Evolutionary conservation across 2,329 filamentous ascomycete species (phyloP).

Genomic region (Aurifilum marmelostoma): DNA sequence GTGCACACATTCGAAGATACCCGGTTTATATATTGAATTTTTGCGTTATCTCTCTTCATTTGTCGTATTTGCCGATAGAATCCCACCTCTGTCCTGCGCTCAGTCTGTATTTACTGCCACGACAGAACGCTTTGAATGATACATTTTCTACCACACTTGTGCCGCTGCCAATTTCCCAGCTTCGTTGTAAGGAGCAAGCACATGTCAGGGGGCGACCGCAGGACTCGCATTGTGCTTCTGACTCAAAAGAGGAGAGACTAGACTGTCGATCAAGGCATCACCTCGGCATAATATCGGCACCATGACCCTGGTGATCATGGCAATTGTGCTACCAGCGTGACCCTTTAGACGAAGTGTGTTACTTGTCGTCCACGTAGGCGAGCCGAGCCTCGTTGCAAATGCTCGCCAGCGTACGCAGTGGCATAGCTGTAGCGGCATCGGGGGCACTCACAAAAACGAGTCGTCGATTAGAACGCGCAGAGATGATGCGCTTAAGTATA

Average conservation of each 20-base stretch:
- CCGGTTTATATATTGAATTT: background rate
- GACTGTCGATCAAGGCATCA: background rate
- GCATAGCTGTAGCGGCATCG: too few relatives aligned
- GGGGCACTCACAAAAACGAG: background rate
- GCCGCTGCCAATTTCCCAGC: slow-evolving; percentile 7
- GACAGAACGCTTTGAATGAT: background rate
- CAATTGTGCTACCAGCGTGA: background rate
- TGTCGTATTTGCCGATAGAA: background rate
- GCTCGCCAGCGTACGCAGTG: background rate
- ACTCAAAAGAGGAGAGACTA: background rate
- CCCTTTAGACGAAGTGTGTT: background rate
- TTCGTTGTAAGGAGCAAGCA: too few relatives aligned
- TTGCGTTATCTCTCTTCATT: background rate
- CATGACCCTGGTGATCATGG: background rate
- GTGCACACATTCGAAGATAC: background rate
- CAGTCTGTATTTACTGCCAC: background rate
- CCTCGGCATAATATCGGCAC: background rate
- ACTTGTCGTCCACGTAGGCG: background rate
- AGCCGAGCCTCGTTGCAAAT: background rate
- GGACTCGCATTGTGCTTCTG: background rate
- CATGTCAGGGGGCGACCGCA: too few relatives aligned
- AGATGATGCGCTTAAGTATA: background rate
- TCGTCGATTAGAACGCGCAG: background rate
- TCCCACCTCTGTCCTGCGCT: background rate
- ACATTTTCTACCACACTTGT: background rate